Base-by-base conservation (phyloP, 2,329 filamentous ascomycete species). In the Aspergillus calidoustus region DNA sequence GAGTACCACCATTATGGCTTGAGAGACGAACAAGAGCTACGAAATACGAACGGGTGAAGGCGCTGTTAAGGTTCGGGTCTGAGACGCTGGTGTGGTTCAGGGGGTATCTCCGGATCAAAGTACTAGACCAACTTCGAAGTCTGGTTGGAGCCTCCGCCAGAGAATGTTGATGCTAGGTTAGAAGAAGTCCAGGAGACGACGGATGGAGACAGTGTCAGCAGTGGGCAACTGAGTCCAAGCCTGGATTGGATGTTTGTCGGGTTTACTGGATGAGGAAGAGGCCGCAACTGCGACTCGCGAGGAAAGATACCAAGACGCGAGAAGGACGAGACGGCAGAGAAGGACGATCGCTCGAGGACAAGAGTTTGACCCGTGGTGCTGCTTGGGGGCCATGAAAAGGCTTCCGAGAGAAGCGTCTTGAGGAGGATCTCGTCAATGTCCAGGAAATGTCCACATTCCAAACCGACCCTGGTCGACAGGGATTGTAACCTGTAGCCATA, bases 21-120 rank as follows among this genome's bases (percentile, higher is more conserved):
- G 34, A 41, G 34, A 17, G 13, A 41, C 11, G 4, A 15, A 15
- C 9, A 41, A 15, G 34, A 13, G 34, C 15, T 15, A 41, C 34
- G 34, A 15, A 41, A 15, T 41, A 44, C 4, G 46, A 56, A 41
- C 54, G 54, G 54, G 46, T 23, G 44, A 57, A 31, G 63, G 59
- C 62, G 50, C 55, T 52, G 17, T 60, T 56, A 59, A 62, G 50
- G 55, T 61, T 65, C 19, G 49, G 17, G 52, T 59, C 57, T 63
- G 65, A 67, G 60, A 66, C 65, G 61, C 23, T 66, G 61, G 64
- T 66, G 64, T 60, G 61, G 61, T 38, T 43, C 23, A 52, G 34
- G 34, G 34, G 11, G 34, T 15, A 5, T 15, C 34, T 41, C 11
- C 34, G 34, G 34, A 41, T 15, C 11, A 13, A 15, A 13, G 11